phyloP scores from a whole-genome alignment of 345 rosid genomes.

The Ceriops decandra region DNA sequence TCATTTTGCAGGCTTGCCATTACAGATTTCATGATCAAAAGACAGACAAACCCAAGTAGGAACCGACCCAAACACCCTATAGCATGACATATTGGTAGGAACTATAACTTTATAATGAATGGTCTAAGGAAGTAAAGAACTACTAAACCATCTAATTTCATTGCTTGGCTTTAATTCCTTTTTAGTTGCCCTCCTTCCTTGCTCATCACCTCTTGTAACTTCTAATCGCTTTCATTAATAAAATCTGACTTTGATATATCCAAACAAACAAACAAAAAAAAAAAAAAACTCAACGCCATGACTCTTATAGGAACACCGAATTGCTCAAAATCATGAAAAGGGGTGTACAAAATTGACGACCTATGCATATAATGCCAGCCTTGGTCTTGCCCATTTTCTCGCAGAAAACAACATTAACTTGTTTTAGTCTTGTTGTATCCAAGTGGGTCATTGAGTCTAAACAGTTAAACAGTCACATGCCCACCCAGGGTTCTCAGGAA shows the following conservation, averaged over 20 bases:
- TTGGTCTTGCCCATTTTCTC: background rate
- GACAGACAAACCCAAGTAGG: constrained; percentile 78
- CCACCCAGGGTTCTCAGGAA: constrained; percentile 16
- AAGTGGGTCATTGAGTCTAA: constrained; percentile 21
- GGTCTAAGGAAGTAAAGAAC: constrained; percentile 61
- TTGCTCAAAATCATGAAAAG: background rate
- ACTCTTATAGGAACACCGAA: background rate
- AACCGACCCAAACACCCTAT: constrained; percentile 68
- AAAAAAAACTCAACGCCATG: background rate
- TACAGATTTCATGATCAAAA: constrained; percentile 76
- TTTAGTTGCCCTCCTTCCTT: too few relatives aligned
- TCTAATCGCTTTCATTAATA: too few relatives aligned
- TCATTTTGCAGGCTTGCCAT: constrained; percentile 68
- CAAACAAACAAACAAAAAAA: too few relatives aligned
- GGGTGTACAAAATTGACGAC: constrained; percentile 9
- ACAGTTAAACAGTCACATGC: constrained; percentile 15
- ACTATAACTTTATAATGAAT: constrained; percentile 14
- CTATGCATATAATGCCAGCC: constrained; percentile 9
- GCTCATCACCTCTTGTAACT: too few relatives aligned
- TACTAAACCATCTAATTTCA: too few relatives aligned
- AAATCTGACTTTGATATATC: too few relatives aligned
- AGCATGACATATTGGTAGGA: constrained; percentile 72
- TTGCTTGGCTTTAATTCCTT: too few relatives aligned
- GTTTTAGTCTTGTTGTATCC: constrained; percentile 12
- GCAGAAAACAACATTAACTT: background rate